phyloP scores from a whole-genome alignment of 495 filamentous ascomycete species.

The Hypomontagnella submonticulosa region DNA sequence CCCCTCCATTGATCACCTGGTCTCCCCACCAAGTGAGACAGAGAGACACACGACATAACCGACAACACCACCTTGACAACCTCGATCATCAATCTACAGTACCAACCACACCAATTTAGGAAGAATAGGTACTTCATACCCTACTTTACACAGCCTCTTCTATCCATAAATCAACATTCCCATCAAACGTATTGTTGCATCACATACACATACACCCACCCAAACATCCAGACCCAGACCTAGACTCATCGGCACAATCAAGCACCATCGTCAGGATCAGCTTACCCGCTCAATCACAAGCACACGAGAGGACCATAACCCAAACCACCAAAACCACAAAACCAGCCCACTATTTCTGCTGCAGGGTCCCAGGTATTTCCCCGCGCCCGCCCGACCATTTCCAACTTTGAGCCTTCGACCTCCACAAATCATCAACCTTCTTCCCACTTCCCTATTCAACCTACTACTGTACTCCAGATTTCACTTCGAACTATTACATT shows the following conservation, averaged over 20 bases:
- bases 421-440: constrained; percentile 38
- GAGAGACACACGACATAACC: constrained; percentile 42
- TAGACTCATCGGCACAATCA: constrained; percentile 14
- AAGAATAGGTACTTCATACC: constrained; percentile 5
- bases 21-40: constrained; percentile 43
- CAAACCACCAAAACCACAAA: too few species aligned
- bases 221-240: background rate
- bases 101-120: constrained; percentile 2
- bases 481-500: constrained; percentile 1
- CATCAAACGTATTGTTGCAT: constrained; percentile 14
- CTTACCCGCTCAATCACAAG: constrained; percentile 36
- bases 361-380: constrained; percentile 41
- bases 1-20: constrained; percentile 30
- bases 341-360: constrained; percentile 38
- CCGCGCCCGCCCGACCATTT: constrained; percentile 37
- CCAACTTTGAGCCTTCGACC: constrained; percentile 38
- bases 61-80: constrained; percentile 25
- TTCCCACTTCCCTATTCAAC: constrained; percentile 11
- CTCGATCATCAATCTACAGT: background rate
- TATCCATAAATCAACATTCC: constrained; percentile 28
- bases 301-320: constrained; percentile 5
- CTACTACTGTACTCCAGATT: constrained; percentile 7
- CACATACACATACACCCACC: background rate
- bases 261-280: constrained; percentile 34
- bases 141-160: constrained; percentile 11